Percentiles rank a stretch among this genome's conserved stretches.
Conservation (phyloP, 495 filamentous ascomycete genomes). For the Talaromyces wortmannii region DNA sequence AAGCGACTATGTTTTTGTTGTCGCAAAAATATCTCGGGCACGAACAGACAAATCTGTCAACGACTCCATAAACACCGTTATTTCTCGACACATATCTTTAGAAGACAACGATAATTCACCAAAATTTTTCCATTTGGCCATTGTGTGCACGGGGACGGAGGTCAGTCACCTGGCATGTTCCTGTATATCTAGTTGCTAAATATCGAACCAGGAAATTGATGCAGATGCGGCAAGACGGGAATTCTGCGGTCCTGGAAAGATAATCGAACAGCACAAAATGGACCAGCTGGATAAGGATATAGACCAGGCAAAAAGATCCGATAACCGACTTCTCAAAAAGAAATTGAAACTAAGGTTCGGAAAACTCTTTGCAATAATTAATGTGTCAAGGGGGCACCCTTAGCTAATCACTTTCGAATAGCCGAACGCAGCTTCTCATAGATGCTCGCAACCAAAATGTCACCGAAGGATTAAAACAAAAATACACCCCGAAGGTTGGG, state of each 20-base stretch:
- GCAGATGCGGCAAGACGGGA: slow-evolving; percentile 10
- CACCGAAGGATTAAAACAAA: slow-evolving; percentile 6
- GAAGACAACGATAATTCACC: slow-evolving; percentile 4
- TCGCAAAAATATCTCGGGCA: slow-evolving; percentile 17
- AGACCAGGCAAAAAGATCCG: not conserved
- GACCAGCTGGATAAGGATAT: not conserved
- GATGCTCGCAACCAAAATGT: slow-evolving; percentile 16
- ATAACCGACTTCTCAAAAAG: not conserved
- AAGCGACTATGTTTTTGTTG: slow-evolving; percentile 19
- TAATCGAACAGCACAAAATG: not conserved
- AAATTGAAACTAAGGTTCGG: not conserved
- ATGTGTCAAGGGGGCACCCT: not conserved
- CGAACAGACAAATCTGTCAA: slow-evolving; percentile 16
- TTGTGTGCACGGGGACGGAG: slow-evolving; percentile 20
- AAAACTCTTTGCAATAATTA: not conserved
- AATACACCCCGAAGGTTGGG: slow-evolving; percentile 5
- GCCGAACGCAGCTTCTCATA: slow-evolving; percentile 17
- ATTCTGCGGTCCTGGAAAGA: slow-evolving; percentile 9
- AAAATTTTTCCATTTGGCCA: slow-evolving; percentile 10
- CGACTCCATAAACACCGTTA: slow-evolving; percentile 10
- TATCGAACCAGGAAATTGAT: slow-evolving; percentile 13
- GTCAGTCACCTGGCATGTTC: not conserved
- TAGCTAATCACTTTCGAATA: slow-evolving; percentile 2
- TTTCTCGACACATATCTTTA: slow-evolving; percentile 6
- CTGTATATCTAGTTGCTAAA: not conserved